Conservation (phyloP, 345 rosid species). For the Pistacia atlantica region DNA sequence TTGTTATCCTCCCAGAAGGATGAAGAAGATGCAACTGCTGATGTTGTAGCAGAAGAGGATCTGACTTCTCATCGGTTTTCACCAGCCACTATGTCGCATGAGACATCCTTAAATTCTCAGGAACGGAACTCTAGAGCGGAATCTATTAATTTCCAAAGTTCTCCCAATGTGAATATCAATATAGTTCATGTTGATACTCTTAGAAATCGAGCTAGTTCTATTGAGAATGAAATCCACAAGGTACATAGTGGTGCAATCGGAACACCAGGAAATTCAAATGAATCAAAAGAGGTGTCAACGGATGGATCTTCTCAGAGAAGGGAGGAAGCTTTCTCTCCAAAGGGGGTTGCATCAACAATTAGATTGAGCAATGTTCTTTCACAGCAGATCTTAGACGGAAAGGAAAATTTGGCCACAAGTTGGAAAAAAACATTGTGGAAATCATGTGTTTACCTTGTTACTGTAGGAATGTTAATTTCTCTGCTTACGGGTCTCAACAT, state of each 20-base stretch:
- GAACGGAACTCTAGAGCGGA: constrained; percentile 47
- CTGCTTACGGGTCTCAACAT: constrained; percentile 73
- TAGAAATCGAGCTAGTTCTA: constrained; percentile 44
- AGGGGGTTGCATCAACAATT: constrained; percentile 19
- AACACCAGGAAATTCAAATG: constrained; percentile 45
- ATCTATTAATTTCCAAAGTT: constrained; percentile 24
- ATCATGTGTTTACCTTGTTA: constrained; percentile 59
- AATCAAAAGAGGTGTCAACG: constrained; percentile 37
- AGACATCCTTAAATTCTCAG: constrained; percentile 42
- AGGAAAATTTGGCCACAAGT: constrained; percentile 23
- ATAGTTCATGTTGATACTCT: constrained; percentile 32
- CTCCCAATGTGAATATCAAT: constrained; percentile 23
- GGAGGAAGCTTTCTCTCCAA: constrained; percentile 30
- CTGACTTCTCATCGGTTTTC: constrained; percentile 64
- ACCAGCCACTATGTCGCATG: constrained; percentile 69
- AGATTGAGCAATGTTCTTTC: constrained; percentile 14
- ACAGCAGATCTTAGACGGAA: constrained; percentile 18
- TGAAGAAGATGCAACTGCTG: constrained; percentile 43
- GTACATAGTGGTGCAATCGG: constrained; percentile 13
- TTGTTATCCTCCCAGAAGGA: constrained; percentile 60
- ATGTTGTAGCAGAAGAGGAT: constrained; percentile 54
- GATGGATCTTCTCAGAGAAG: constrained; percentile 21
- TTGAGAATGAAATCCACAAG: constrained; percentile 45
- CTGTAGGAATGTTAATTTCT: constrained; percentile 69
- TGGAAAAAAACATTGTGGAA: constrained; percentile 69